Evolutionary conservation across 1,139 yeast species (phyloP).

Genomic region (Yamadazyma dushanensis): DNA sequence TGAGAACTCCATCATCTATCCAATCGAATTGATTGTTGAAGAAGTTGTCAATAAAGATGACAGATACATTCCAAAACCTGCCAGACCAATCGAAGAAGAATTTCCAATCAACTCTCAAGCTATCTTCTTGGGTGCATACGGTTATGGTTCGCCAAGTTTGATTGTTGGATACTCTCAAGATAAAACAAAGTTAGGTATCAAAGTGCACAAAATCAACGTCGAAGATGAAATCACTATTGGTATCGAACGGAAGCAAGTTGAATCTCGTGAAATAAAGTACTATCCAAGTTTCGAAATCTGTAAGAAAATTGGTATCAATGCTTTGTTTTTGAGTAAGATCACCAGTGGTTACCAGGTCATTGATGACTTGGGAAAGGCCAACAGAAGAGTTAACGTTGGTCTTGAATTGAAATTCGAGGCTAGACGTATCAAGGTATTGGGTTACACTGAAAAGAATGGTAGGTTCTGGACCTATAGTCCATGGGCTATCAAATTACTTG

Average conservation of each 20-base stretch:
- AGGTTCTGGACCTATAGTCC: constrained; percentile 85
- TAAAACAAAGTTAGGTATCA: constrained; percentile 54
- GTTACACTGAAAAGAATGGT: constrained; percentile 70
- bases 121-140: constrained; percentile 84
- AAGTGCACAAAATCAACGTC: constrained; percentile 48
- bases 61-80: constrained; percentile 71
- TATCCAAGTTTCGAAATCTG: constrained; percentile 69
- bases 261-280: constrained; percentile 56
- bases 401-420: constrained; percentile 82
- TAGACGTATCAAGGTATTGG: constrained; percentile 79
- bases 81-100: constrained; percentile 78
- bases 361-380: constrained; percentile 40
- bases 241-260: constrained; percentile 54
- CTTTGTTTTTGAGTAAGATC: constrained; percentile 70
- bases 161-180: constrained; percentile 62
- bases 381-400: constrained; percentile 70
- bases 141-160: constrained; percentile 83
- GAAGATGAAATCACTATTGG: constrained; percentile 67
- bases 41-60: constrained; percentile 71
- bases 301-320: constrained; percentile 55
- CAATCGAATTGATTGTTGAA: constrained; percentile 79
- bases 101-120: constrained; percentile 74
- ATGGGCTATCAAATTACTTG: constrained; percentile 66
- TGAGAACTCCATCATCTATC: constrained; percentile 55
- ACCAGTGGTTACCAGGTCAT: constrained; percentile 71